Conservation (phyloP, 306 rosid genomes). For the Cercis canadensis region DNA sequence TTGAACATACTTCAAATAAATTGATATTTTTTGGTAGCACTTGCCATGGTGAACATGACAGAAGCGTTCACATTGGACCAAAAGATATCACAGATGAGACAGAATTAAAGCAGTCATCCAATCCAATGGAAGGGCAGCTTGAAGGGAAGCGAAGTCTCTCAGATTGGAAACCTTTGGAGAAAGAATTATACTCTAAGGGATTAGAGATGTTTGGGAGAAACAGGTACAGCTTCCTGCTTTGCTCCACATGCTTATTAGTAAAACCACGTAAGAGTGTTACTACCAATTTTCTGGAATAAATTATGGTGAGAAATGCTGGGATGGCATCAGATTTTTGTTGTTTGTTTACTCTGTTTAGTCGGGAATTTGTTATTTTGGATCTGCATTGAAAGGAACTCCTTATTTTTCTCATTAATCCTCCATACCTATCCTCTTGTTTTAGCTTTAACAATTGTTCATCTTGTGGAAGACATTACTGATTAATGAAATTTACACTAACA, state of each 20-base stretch:
- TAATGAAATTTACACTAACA: constrained; percentile 18
- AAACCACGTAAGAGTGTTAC: background rate
- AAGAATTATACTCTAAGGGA: constrained; percentile 88
- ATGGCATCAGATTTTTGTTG: constrained; percentile 23
- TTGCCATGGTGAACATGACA: constrained; percentile 48
- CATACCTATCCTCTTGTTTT: constrained; percentile 31
- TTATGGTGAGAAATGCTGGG: constrained; percentile 28
- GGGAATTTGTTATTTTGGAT: background rate
- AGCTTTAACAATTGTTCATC: constrained; percentile 26
- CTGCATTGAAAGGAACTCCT: constrained; percentile 11
- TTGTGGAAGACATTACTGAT: constrained; percentile 28
- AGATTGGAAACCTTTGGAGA: constrained; percentile 89
- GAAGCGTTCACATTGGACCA: constrained; percentile 43
- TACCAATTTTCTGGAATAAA: background rate
- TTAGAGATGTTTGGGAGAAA: constrained; percentile 94
- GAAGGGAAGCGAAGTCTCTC: constrained; percentile 47
- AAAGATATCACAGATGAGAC: constrained; percentile 44
- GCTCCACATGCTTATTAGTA: background rate
- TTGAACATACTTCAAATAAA: constrained; percentile 46
- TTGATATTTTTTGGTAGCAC: constrained; percentile 46
- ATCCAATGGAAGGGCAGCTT: constrained; percentile 45
- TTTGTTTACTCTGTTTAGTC: constrained; percentile 4
- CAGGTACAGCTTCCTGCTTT: constrained; percentile 57
- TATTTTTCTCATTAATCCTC: constrained; percentile 24
- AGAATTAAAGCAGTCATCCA: constrained; percentile 45